Evolutionary conservation across 345 rosid species (phyloP), one percentile per base, ranked within the genome.

Genomic region (Garcia nutans): DNA sequence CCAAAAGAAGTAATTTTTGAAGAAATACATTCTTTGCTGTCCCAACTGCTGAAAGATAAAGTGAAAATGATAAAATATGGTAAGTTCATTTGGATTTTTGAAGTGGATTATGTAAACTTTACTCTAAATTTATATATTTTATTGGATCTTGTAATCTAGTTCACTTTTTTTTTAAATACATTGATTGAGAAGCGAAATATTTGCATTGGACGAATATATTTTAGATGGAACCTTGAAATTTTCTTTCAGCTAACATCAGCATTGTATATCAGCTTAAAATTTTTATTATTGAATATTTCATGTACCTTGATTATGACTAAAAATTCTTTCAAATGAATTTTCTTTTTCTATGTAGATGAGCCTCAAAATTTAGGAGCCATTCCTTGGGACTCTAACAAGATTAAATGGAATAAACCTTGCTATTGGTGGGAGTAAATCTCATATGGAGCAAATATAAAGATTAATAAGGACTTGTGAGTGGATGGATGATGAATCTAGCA

Each of bases 1-100:
- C 68, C 89, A 26, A 92, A 89, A 84, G 97, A 92, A 63, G 82
- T 77, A n/a, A 84, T 91, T 77, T 95, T 89, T 65, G 59, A 76
- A 44, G 97, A 92, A 83, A 82, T 88, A 23, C 83, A 87, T 68
- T 79, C 90, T 56, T 84, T 92, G 78, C 77, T 95, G 70, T 86
- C 90, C 61, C 86, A 87, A 77, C 82, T 86, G 80, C 83, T 65
- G 71, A 76, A 79, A 10, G 82, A 88, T 66, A 83, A 84, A 80
- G 72, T 68, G 67, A 74, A 91, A 79, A 23, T 42, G 54, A 60
- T 23, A 16, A 69, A 76, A 69, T 55, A 77, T 44, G 86, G 90
- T 88, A 83, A 33, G 77, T 24, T 56, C 68, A 56, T 81, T 68
- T 79, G 37, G 37, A 33, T 33, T 33, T 33, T 33, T 33, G 33